These are phyloP conservation scores for Falciphora oryzae DNA, from an alignment of 2,329 filamentous ascomycete species.

Conservation along the genomic window DNA sequence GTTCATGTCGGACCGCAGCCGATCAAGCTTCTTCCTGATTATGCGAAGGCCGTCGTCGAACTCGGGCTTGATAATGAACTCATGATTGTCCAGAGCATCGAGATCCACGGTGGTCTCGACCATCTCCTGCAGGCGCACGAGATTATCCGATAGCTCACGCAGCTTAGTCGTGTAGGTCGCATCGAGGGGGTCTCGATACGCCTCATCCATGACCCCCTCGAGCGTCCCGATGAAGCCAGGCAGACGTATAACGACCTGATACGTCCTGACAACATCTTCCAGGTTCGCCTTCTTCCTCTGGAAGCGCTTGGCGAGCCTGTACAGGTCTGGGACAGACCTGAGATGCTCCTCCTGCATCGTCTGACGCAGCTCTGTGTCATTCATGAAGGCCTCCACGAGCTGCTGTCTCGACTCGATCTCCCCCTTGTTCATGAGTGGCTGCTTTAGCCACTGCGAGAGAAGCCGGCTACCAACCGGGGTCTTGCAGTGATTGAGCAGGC, in stretches of 20 bases:
- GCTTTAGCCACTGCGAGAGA: slow-evolving; percentile 94
- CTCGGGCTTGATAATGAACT: slow-evolving; percentile 98
- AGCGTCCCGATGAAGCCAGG: slow-evolving; percentile 86
- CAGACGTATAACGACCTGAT: slow-evolving; percentile 88
- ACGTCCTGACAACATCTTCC: slow-evolving; percentile 92
- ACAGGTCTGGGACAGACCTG: slow-evolving; percentile 87
- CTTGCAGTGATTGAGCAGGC: slow-evolving; percentile 94
- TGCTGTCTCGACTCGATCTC: slow-evolving; percentile 88
- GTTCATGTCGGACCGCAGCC: slow-evolving; percentile 75
- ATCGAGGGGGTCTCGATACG: slow-evolving; percentile 82
- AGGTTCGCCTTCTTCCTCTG: slow-evolving; percentile 86
- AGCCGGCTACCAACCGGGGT: slow-evolving; percentile 87
- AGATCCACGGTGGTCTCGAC: slow-evolving; percentile 97
- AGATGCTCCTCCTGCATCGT: slow-evolving; percentile 97
- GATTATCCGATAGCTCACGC: slow-evolving; percentile 66
- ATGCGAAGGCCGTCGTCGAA: slow-evolving; percentile 84
- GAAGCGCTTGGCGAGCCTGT: slow-evolving; percentile 89
- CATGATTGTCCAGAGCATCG: slow-evolving; percentile 90
- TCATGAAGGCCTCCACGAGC: slow-evolving; percentile 89
- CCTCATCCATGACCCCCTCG: slow-evolving; percentile 91
- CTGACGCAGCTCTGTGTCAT: slow-evolving; percentile 87
- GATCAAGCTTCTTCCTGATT: slow-evolving; percentile 89
- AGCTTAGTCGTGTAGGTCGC: slow-evolving; percentile 82
- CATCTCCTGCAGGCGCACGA: slow-evolving; percentile 91
- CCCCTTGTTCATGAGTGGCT: slow-evolving; percentile 84